Conservation (phyloP, 73 alveolate species). For the Urostyla sp. region DNA sequence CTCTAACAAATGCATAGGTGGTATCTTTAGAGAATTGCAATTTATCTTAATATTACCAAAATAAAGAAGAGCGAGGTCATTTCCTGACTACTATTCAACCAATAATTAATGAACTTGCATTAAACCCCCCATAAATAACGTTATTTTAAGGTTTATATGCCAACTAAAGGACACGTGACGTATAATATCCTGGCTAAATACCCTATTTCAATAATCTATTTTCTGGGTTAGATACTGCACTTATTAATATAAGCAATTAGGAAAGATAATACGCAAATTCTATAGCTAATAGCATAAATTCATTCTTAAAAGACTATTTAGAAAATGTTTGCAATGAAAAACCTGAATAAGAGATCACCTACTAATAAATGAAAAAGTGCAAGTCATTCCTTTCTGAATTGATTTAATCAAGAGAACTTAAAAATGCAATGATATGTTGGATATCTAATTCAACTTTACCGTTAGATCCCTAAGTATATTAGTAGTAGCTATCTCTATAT, state of each 20-base stretch:
- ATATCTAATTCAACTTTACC: slow-evolving; percentile 35
- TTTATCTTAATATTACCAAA: background rate
- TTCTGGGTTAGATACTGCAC: slow-evolving; percentile 32
- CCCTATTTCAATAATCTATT: slow-evolving; percentile 18
- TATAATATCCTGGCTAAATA: slow-evolving; percentile 63
- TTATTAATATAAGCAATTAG: slow-evolving; percentile 34
- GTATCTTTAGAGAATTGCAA: slow-evolving; percentile 39
- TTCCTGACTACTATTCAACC: slow-evolving; percentile 29
- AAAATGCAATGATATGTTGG: slow-evolving; percentile 64
- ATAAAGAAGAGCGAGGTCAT: slow-evolving; percentile 18
- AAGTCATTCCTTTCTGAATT: slow-evolving; percentile 34
- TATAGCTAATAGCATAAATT: slow-evolving; percentile 27
- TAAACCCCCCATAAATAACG: slow-evolving; percentile 54
- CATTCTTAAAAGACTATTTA: slow-evolving; percentile 53
- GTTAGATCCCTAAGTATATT: slow-evolving; percentile 29
- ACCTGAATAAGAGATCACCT: background rate
- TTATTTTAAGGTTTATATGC: slow-evolving; percentile 46
- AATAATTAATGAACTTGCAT: slow-evolving; percentile 58
- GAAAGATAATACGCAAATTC: slow-evolving; percentile 38
- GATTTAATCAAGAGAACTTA: slow-evolving; percentile 29
- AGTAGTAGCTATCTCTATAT: background rate
- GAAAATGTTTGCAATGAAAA: slow-evolving; percentile 33
- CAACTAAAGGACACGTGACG: background rate
- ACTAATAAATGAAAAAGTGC: slow-evolving; percentile 1
- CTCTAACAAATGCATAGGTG: slow-evolving; percentile 32